Percentiles rank a stretch among this genome's conserved stretches.
These are phyloP conservation scores for Cantharellus anzutake DNA, from an alignment of 768 basidiomycete species.

Conservation along the genomic window DNA sequence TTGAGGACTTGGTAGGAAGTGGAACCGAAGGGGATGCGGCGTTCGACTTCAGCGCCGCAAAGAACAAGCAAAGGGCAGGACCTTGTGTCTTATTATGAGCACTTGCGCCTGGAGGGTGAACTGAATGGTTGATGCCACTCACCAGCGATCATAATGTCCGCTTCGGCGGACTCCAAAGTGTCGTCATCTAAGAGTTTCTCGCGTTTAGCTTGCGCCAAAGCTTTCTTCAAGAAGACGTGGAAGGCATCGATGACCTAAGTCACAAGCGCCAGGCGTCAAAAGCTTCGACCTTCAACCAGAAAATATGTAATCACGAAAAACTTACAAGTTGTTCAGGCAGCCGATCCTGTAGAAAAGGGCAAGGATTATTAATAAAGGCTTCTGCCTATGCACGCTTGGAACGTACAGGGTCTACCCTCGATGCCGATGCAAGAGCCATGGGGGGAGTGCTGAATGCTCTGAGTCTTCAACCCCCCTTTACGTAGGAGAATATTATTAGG, in stretches of 20 bases:
- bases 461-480: too few species aligned
- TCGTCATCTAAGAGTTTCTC: conserved; percentile 58
- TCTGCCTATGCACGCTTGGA: too few species aligned
- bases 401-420: too few species aligned
- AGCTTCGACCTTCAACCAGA: too few species aligned
- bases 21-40: conserved; percentile 68
- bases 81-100: conserved; percentile 22
- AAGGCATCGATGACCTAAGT: conserved; percentile 32
- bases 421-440: too few species aligned
- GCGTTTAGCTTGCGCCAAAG: conserved; percentile 51
- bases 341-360: too few species aligned
- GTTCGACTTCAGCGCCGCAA: conserved; percentile 58
- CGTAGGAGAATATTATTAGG: too few species aligned
- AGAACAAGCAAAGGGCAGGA: conserved; percentile 68
- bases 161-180: conserved; percentile 56
- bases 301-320: too few species aligned
- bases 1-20: conserved; percentile 31
- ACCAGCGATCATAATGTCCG: conserved; percentile 78
- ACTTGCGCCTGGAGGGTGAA: neutral
- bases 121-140: conserved; percentile 8
- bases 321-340: too few species aligned
- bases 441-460: too few species aligned
- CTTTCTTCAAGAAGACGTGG: conserved; percentile 65
- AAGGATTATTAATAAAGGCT: too few species aligned
- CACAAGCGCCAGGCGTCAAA: neutral